These are phyloP conservation scores for Penicillium dipodomyicola DNA, from an alignment of 495 filamentous ascomycete species.

Conservation along the genomic window DNA sequence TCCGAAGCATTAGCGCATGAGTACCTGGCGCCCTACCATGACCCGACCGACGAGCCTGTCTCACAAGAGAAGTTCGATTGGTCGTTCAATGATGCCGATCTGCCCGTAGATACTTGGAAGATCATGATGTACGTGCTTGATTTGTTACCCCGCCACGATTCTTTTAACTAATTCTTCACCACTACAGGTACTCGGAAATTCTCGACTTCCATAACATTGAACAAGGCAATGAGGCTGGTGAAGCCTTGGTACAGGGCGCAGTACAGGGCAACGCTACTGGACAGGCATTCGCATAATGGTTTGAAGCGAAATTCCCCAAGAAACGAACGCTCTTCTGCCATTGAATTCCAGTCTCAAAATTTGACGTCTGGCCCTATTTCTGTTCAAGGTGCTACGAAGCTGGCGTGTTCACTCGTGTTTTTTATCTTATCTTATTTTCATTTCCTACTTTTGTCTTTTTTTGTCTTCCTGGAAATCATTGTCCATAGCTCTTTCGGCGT, in stretches of 20 bases:
- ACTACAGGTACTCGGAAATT: slow-evolving; percentile 92
- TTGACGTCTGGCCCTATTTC: slow-evolving; percentile 9
- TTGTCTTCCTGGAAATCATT: slow-evolving; percentile 22
- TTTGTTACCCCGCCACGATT: not conserved
- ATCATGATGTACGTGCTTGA: slow-evolving; percentile 85
- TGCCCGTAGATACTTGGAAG: slow-evolving; percentile 99
- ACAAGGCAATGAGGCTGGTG: slow-evolving; percentile 45
- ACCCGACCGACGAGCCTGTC: slow-evolving; percentile 92
- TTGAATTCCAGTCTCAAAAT: slow-evolving; percentile 8
- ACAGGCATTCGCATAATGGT: slow-evolving; percentile 34
- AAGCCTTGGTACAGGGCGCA: slow-evolving; percentile 36
- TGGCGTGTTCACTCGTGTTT: slow-evolving; percentile 15
- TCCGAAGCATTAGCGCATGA: slow-evolving; percentile 82
- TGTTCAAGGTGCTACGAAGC: slow-evolving; percentile 16
- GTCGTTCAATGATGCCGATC: slow-evolving; percentile 99
- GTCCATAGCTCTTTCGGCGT: slow-evolving; percentile 34
- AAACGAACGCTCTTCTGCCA: not conserved
- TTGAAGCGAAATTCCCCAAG: not conserved
- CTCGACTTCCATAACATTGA: slow-evolving; percentile 98
- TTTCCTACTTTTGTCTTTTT: slow-evolving; percentile 13
- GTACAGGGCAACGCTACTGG: slow-evolving; percentile 29
- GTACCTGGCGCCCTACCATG: slow-evolving; percentile 95
- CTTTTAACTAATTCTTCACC: slow-evolving; percentile 19
- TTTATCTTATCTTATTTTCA: slow-evolving; percentile 7
- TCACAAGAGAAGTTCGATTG: slow-evolving; percentile 98